Percentiles rank a stretch among this genome's conserved stretches.
Conservation (phyloP, 2,329 filamentous ascomycete species). For the Trichoderma koningiopsis region DNA sequence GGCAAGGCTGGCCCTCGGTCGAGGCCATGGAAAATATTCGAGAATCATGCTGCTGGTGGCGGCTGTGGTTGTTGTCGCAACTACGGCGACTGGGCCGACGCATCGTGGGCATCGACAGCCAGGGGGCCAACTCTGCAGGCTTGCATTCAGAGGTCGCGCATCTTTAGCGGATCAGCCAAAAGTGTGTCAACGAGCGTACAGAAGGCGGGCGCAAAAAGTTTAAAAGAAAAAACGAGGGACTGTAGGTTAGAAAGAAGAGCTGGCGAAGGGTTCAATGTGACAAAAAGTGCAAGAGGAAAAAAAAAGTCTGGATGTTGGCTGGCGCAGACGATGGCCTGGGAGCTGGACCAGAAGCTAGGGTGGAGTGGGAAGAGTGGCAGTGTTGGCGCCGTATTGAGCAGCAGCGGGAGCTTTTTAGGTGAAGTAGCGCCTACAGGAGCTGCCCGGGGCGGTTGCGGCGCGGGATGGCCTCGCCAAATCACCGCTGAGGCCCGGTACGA, state of each 20-base stretch:
- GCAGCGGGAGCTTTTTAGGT: conserved; percentile 1
- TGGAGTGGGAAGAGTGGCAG: conserved; percentile 23
- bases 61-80: conserved; percentile 8
- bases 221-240: conserved; percentile 17
- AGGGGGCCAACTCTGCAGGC: conserved; percentile 26
- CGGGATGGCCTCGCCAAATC: background rate
- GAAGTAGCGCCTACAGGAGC: conserved; percentile 5
- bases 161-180: conserved; percentile 28
- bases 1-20: conserved; percentile 6
- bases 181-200: background rate
- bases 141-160: conserved; percentile 32
- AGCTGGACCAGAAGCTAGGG: conserved; percentile 15
- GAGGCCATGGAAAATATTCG: background rate
- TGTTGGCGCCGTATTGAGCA: background rate
- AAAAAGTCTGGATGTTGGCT: conserved; percentile 21
- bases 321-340: conserved; percentile 17
- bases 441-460: background rate
- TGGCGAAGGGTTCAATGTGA: background rate
- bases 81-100: conserved; percentile 27
- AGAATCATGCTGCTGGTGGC: conserved; percentile 20
- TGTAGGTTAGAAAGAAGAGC: conserved; percentile 11
- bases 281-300: conserved; percentile 5
- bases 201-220: background rate
- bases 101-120: conserved; percentile 25
- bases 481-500: background rate